Evolutionary conservation across 306 rosid species (phyloP).

Genomic region (Arachis stenosperma): DNA sequence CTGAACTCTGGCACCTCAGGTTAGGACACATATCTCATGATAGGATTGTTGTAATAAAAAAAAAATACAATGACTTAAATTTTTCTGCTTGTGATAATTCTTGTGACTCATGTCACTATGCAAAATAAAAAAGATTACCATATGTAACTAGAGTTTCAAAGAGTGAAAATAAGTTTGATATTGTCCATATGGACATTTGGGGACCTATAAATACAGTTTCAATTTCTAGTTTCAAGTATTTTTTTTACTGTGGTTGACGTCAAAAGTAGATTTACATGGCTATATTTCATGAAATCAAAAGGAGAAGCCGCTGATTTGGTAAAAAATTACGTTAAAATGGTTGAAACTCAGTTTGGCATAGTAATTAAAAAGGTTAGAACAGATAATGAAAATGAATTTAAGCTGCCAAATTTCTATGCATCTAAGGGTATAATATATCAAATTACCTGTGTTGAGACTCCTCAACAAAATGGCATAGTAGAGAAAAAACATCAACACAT

Average conservation of each 20-base stretch:
- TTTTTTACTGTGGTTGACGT: neutral
- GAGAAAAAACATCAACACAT: neutral
- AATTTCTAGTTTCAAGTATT: no score
- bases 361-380: neutral
- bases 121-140: neutral
- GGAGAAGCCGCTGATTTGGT: neutral
- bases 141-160: neutral
- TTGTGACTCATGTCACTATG: neutral
- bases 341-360: neutral
- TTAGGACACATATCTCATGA: neutral
- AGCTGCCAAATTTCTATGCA: neutral
- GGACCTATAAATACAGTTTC: neutral
- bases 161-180: no score
- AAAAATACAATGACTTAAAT: neutral
- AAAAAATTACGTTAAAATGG: neutral
- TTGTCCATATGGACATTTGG: neutral
- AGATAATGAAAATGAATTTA: neutral
- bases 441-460: neutral
- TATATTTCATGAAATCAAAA: neutral
- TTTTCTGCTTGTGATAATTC: neutral
- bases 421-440: neutral
- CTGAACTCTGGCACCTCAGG: neutral
- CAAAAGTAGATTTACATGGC: neutral
- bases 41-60: neutral
- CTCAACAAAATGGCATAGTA: neutral